Conservation (phyloP, 371 early-diverging fungal genomes). For the Mortierella sp. region DNA sequence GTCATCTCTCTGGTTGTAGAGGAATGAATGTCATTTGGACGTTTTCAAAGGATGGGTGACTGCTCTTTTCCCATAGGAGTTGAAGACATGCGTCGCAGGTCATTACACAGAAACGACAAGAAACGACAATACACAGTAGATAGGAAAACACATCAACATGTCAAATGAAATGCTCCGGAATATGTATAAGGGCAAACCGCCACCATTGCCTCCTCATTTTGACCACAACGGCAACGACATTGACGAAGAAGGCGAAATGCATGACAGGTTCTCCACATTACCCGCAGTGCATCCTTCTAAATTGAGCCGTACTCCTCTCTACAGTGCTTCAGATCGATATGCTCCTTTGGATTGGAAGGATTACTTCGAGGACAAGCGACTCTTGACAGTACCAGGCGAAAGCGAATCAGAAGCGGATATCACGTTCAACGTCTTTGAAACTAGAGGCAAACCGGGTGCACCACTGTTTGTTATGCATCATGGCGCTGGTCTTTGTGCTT, state of each 20-base stretch:
- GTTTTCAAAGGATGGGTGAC: background rate
- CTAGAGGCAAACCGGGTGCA: conserved; percentile 49
- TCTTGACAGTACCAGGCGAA: conserved; percentile 34
- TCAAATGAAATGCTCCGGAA: conserved; percentile 32
- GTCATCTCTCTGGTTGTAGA: background rate
- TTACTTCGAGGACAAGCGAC: conserved; percentile 58
- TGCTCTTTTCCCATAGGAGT: background rate
- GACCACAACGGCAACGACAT: conserved; percentile 22
- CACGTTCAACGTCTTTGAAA: conserved; percentile 62
- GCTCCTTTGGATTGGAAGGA: conserved; percentile 56
- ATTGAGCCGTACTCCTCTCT: background rate
- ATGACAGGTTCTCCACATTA: conserved; percentile 9
- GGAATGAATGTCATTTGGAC: too few relatives aligned
- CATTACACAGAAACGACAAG: background rate
- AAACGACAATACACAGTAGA: background rate
- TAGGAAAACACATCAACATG: conserved; percentile 10
- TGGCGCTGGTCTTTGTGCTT: conserved; percentile 88
- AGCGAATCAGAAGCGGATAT: conserved; percentile 28
- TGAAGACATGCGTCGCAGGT: background rate
- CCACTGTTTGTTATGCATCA: conserved; percentile 91
- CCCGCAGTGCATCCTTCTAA: conserved; percentile 48
- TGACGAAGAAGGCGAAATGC: conserved; percentile 3
- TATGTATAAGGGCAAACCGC: conserved; percentile 44
- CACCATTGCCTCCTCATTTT: conserved; percentile 44
- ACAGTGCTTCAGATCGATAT: conserved; percentile 27